Evolutionary conservation across 2,329 filamentous ascomycete genomes (phyloP), one percentile per base, ranked within the genome.

Genomic region (Colletotrichum incanum): DNA sequence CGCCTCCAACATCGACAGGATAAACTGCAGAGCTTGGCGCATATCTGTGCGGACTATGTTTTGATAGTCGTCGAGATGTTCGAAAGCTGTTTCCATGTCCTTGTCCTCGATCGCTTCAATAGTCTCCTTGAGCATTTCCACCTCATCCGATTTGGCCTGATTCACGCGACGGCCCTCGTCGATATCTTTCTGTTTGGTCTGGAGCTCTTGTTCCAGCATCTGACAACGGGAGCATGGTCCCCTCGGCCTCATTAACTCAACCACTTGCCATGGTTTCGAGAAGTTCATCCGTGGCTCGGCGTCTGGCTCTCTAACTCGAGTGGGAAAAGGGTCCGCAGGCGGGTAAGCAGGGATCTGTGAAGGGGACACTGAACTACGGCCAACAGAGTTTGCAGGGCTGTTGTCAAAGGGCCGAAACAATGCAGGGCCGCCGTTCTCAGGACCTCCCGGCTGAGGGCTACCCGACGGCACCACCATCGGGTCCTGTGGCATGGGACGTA

Each of bases 31-130:
- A 16, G 37, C 28, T 1, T 70, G 28, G 37, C 34, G 52, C 34
- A 72, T 18, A 3, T 72, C 70, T 12, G 23, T n/a, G 45, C 61
- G 67, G 23, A 72, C 16, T 11, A 65, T 60, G 28, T 26, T 8
- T 41, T 61, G 58, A 52, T 72, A 72, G 52, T 16, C 43, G 37
- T 70, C 28, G 47, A 71, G 47, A 23, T 56, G 37, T n/a, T 49
- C 41, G 23, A 72, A 16, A 20, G 70, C 66, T 20, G 39, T 12
- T 23, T 63, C 41, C 43, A 65, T 45, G 11, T 70, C 43, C 39
- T 26, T 34, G 16, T 59, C 37, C 4, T 16, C 3, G 28, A 65
- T 18, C 8, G 26, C 41, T 16, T 41, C 41, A n/a, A 71, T 37
- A 14, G 54, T 39, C 9, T 5, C 23, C 37, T 54, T 26, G n/a